Evolutionary conservation across 257 asterid genomes (phyloP), one percentile per base, ranked within the genome.

Genomic region (Fraxinus excelsior): DNA sequence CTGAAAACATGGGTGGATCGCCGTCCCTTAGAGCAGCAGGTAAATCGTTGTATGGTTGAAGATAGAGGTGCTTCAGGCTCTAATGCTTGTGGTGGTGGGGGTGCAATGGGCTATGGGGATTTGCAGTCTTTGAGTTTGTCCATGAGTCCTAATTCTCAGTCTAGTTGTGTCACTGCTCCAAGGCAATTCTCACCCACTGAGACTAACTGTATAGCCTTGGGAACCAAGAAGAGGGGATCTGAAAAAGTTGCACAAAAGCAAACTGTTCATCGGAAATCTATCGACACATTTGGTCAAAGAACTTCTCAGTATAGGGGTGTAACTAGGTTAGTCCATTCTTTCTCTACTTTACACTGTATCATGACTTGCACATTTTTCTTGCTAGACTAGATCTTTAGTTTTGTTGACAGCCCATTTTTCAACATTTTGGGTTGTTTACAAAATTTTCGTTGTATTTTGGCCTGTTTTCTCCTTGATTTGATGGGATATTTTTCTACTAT

Each of bases 261-360:
- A 46, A 83, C 97, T 76, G 92, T 90, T 56, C 99, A 94, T 62
- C 86, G 99, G 80, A 94, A 92, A 82, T 94, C 97, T n/a, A 89
- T 92, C 1, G 97, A 92, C 79, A 94, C 99, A 26, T 94, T 94
- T 72, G 99, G 99, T 4, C 99, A 94, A 66, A 91, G 99, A 78
- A 94, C 99, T 0, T 94, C 99, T 70, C 99, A 94, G 96, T 94
- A 90, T 68, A 87, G 99, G 88, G 99, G 99, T 19, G 97, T 94
- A 26, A 92, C 97, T 14, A 91, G 97, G 97, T 94, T 49, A 38
- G 73, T 79, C 7, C 29, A 12, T 37, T 46, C 16, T 73, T 31
- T 35, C 66, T 19, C 42, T 58, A 6, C 14, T 19, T 9, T 62
- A 35, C 40, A 68, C 37, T 26, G 13, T 76, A 56, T 76, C 74